phyloP scores from a whole-genome alignment of 2,329 filamentous ascomycete species.

The Rhinocladiella mackenziei region DNA sequence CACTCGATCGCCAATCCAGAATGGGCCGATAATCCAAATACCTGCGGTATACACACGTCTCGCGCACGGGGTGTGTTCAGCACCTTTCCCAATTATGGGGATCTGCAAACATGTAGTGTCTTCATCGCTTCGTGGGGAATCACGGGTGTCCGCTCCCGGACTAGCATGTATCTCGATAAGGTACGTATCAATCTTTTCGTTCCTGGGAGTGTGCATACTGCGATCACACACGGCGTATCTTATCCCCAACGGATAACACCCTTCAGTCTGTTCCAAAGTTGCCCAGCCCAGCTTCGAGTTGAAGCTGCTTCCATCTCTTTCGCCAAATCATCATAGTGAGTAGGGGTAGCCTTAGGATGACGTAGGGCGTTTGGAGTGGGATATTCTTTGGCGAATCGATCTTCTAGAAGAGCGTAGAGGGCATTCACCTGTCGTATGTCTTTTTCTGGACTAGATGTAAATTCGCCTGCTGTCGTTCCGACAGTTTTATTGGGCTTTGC shows the following conservation, averaged over 20 bases:
- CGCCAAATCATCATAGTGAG: constrained; percentile 51
- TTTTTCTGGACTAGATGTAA: constrained; percentile 30
- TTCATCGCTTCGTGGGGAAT: no score
- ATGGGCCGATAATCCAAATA: no score
- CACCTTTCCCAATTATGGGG: no score
- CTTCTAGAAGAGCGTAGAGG: constrained; percentile 57
- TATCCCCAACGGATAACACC: constrained; percentile 31
- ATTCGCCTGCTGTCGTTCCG: constrained; percentile 21
- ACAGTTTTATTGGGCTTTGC: constrained; percentile 24
- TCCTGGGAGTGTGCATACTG: no score
- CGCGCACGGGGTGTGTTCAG: no score
- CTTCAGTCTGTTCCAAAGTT: constrained; percentile 45
- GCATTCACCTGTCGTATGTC: constrained; percentile 53
- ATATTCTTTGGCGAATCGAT: constrained; percentile 53
- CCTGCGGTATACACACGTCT: no score
- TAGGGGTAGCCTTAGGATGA: constrained; percentile 48
- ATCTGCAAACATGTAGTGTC: no score
- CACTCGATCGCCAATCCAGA: no score
- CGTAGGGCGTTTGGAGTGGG: constrained; percentile 47
- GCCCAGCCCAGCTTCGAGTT: constrained; percentile 44
- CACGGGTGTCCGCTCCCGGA: no score
- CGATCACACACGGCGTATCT: constrained; percentile 4
- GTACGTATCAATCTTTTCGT: no score
- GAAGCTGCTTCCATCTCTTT: constrained; percentile 53
- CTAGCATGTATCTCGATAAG: no score